phyloP scores from a whole-genome alignment of 495 filamentous ascomycete genomes.

The Daldinia concentrica region DNA sequence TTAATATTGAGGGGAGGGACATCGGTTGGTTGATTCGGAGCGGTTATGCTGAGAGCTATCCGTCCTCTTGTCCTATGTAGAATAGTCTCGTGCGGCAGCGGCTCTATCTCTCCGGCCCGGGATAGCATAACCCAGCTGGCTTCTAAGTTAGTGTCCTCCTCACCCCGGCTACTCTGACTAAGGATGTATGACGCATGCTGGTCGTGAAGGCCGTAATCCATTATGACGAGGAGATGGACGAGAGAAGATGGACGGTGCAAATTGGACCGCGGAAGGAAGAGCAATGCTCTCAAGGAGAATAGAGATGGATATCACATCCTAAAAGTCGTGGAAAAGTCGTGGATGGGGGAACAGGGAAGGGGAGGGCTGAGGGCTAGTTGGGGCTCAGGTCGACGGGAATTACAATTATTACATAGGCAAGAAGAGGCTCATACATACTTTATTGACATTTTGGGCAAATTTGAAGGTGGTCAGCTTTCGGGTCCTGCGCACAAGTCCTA shows the following conservation, averaged over 20 bases:
- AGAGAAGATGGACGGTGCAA: constrained; percentile 14
- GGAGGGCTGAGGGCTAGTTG: constrained; percentile 25
- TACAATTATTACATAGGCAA: constrained; percentile 19
- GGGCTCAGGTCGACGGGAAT: constrained; percentile 31
- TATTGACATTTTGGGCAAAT: constrained; percentile 68
- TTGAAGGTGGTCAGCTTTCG: constrained; percentile 56
- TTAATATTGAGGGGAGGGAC: constrained; percentile 57
- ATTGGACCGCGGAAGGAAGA: constrained; percentile 35
- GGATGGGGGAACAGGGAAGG: constrained; percentile 28
- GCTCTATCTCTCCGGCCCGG: constrained; percentile 59
- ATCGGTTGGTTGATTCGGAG: constrained; percentile 54
- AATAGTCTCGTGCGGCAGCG: constrained; percentile 58
- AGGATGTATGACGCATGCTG: constrained; percentile 53
- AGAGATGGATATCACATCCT: constrained; percentile 41
- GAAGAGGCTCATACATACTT: constrained; percentile 63
- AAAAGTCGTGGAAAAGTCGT: constrained; percentile 43
- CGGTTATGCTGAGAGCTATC: constrained; percentile 56
- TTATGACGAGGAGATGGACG: constrained; percentile 33
- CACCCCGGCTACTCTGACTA: constrained; percentile 45
- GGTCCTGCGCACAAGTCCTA: constrained; percentile 44
- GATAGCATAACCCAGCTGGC: constrained; percentile 64
- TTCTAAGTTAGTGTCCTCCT: constrained; percentile 56
- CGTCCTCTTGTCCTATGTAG: constrained; percentile 56
- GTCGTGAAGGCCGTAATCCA: constrained; percentile 59
- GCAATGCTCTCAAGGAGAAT: constrained; percentile 41